phyloP scores from a whole-genome alignment of 2,329 filamentous ascomycete species.

The Fonsecaea nubica region DNA sequence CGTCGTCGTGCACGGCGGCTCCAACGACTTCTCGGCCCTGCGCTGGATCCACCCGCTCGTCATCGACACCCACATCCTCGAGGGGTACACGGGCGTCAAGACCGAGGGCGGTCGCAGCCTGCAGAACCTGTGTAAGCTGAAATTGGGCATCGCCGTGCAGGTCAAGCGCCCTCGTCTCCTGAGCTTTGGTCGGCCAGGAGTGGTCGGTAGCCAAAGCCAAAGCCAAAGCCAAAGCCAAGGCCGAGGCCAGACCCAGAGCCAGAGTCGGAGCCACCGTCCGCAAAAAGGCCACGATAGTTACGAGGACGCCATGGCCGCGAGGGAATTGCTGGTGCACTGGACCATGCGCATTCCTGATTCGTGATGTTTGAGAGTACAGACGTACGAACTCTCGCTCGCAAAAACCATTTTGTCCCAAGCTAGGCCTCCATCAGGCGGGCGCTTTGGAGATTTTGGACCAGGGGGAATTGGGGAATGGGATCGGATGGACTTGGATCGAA shows the following conservation, averaged over 20 bases:
- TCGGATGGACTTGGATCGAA: no score
- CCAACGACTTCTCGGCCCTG: constrained; percentile 53
- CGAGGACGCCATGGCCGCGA: constrained; percentile 55
- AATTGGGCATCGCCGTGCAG: constrained; percentile 41
- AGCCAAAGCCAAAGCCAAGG: no score
- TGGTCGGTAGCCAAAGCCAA: no score
- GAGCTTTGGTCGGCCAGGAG: constrained; percentile 6
- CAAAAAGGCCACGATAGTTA: constrained; percentile 50
- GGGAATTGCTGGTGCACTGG: constrained; percentile 52
- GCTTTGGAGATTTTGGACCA: no score
- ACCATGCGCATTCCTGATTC: constrained; percentile 25
- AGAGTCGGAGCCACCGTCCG: neutral
- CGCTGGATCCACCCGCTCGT: constrained; percentile 57
- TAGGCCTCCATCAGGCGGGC: no score
- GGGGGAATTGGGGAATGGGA: no score
- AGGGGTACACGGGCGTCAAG: constrained; percentile 21
- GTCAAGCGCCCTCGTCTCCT: constrained; percentile 19
- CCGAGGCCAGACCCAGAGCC: neutral
- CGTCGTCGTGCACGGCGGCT: constrained; percentile 56
- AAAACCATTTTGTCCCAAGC: no score
- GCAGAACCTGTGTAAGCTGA: constrained; percentile 35
- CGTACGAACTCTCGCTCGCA: no score
- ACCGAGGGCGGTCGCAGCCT: constrained; percentile 36
- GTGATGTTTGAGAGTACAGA: neutral
- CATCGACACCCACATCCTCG: constrained; percentile 54